phyloP scores from a whole-genome alignment of 768 basidiomycete genomes.

The Pisolithus albus region DNA sequence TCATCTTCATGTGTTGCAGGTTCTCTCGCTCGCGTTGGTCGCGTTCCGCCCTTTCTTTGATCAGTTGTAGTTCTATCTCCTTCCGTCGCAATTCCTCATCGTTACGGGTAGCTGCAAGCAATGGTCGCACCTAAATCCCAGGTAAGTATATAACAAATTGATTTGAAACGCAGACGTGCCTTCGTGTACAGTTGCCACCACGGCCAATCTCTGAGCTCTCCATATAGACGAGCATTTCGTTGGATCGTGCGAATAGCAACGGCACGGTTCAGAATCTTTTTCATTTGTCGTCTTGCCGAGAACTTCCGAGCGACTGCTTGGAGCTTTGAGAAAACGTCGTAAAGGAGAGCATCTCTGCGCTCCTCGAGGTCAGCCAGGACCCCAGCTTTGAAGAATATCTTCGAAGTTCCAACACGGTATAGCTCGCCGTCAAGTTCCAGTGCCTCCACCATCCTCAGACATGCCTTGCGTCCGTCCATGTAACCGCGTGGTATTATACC shows the following conservation, averaged over 20 bases:
- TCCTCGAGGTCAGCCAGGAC: slow-evolving; percentile 96
- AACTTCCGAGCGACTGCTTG: slow-evolving; percentile 85
- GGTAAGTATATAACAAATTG: slow-evolving; percentile 6
- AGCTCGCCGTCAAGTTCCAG: slow-evolving; percentile 79
- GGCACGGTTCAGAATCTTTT: slow-evolving; percentile 90
- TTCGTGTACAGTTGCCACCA: slow-evolving; percentile 99
- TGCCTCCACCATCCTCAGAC: slow-evolving; percentile 81
- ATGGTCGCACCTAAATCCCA: slow-evolving; percentile 67
- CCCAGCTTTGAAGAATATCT: slow-evolving; percentile 99
- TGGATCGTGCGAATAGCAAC: slow-evolving; percentile 89
- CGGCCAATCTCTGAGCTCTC: slow-evolving; percentile 89
- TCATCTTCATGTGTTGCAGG: slow-evolving; percentile 73
- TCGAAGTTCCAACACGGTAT: slow-evolving; percentile 91
- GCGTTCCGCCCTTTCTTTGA: slow-evolving; percentile 79
- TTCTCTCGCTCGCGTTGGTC: slow-evolving; percentile 78
- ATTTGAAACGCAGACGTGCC: slow-evolving; percentile 32
- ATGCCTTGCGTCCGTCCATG: slow-evolving; percentile 96
- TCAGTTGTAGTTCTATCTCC: slow-evolving; percentile 72
- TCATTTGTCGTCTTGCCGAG: slow-evolving; percentile 83
- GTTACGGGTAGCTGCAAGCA: slow-evolving; percentile 85
- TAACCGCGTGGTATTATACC: slow-evolving; percentile 91
- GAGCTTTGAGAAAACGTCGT: slow-evolving; percentile 79
- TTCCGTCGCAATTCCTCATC: slow-evolving; percentile 90
- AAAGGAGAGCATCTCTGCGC: slow-evolving; percentile 78
- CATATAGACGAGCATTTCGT: slow-evolving; percentile 87